These are phyloP conservation scores for Taphrina betulina DNA, from an alignment of 1,139 yeast genomes.

Conservation along the genomic window DNA sequence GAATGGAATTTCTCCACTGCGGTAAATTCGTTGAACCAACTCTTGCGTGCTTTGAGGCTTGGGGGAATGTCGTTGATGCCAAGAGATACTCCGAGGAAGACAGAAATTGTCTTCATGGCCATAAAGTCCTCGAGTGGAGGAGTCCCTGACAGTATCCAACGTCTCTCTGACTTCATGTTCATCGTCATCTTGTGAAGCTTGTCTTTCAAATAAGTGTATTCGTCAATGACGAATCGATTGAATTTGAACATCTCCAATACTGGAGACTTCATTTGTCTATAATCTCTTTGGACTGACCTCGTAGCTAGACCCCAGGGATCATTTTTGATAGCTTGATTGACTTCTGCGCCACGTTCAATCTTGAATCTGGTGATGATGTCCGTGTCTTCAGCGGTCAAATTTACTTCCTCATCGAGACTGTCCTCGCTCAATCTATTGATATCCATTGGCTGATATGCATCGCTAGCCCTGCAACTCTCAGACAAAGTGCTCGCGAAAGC, in stretches of 20 bases:
- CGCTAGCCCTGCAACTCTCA: no score
- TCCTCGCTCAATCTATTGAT: not conserved
- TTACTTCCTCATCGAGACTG: not conserved
- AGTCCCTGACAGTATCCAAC: slow-evolving; percentile 35
- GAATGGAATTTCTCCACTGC: slow-evolving; percentile 34
- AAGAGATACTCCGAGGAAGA: slow-evolving; percentile 30
- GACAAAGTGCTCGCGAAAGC: no score
- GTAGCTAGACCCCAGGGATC: slow-evolving; percentile 27
- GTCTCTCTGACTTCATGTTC: slow-evolving; percentile 26
- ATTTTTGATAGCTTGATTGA: slow-evolving; percentile 1
- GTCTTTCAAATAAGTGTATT: slow-evolving; percentile 33
- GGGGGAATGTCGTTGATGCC: slow-evolving; percentile 33
- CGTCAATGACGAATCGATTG: slow-evolving; percentile 34
- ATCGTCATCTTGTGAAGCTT: slow-evolving; percentile 16
- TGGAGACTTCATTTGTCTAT: slow-evolving; percentile 31
- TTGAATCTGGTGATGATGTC: slow-evolving; percentile 1
- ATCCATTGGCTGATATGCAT: no score
- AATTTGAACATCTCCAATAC: slow-evolving; percentile 33
- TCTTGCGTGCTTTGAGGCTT: slow-evolving; percentile 29
- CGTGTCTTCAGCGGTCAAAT: slow-evolving; percentile 3
- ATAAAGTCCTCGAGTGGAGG: slow-evolving; percentile 33
- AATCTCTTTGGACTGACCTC: slow-evolving; percentile 10
- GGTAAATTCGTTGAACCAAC: slow-evolving; percentile 28
- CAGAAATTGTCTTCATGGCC: slow-evolving; percentile 33
- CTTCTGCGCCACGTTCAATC: not conserved